phyloP scores from a whole-genome alignment of 2,329 filamentous ascomycete genomes.

The Diaporthe australafricana region DNA sequence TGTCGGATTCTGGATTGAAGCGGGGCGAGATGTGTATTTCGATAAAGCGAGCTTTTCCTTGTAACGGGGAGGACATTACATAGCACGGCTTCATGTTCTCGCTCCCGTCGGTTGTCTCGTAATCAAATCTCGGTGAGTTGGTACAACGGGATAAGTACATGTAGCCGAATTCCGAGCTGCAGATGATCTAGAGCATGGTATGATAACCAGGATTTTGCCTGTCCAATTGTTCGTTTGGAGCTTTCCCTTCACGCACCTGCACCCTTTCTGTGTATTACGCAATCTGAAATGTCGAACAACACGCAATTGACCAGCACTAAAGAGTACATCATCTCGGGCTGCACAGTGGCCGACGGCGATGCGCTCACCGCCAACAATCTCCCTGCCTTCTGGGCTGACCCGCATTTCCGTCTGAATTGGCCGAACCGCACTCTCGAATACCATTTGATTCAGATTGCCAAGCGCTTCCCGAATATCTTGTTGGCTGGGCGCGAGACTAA shows the following conservation, averaged over 20 bases:
- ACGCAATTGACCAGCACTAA: conserved; percentile 18
- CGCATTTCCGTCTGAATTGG: conserved; percentile 39
- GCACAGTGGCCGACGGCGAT: conserved; percentile 37
- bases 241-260: conserved; percentile 19
- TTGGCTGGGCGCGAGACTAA: conserved; percentile 29
- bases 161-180: conserved; percentile 25
- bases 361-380: conserved; percentile 39
- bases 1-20: not conserved
- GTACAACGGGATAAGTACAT: not conserved
- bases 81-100: not conserved
- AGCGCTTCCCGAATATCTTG: conserved; percentile 35
- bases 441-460: conserved; percentile 38
- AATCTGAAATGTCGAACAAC: conserved; percentile 21
- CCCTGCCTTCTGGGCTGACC: conserved; percentile 39
- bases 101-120: conserved; percentile 3
- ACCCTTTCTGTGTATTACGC: conserved; percentile 9
- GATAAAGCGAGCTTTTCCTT: conserved; percentile 11
- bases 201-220: conserved; percentile 10
- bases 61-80: not conserved
- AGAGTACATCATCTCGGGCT: conserved; percentile 33
- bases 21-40: conserved; percentile 1
- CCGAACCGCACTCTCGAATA: conserved; percentile 40
- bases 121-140: conserved; percentile 15
- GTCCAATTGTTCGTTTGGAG: conserved; percentile 16
- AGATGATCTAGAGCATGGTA: conserved; percentile 14